Evolutionary conservation across 148 eudicot species (phyloP), one percentile per base, ranked within the genome.

Genomic region (Rheum nobile): DNA sequence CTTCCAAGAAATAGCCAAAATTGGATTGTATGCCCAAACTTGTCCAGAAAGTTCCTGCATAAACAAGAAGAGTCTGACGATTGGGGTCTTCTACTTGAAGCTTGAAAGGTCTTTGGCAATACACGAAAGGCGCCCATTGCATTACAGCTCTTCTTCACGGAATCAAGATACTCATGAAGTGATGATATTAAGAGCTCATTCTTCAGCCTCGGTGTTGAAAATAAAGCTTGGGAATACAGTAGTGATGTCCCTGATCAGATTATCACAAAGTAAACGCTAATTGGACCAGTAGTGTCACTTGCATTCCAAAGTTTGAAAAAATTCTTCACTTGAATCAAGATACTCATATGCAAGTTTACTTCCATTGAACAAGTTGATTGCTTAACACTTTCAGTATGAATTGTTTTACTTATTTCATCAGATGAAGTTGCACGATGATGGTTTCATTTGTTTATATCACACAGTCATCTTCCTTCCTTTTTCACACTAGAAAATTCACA

Each of bases 151-250:
- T 57, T 26, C 34, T 57, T 57, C 34, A 24, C 6, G 6, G 31
- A 34, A 22, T 12, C 67, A 57, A 2, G 29, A 54, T 22, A 22
- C 55, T 21, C 29, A 8, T 21, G 3, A 8, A 54, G 55, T n/a
- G 29, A 3, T 54, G 29, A 22, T 54, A 46, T 46, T 50, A n/a
- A 22, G 67, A 50, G 24, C 67, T 46, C 67, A 57, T 1, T 26
- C 16, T 57, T 57, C 67, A 8, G 26, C 67, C 13, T 57, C 67
- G 11, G 34, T 57, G 67, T 57, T 22, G 34, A 57, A 57, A 9
- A 57, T 28, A 13, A 57, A 57, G 67, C 67, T 57, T 6, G 67
- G 67, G 67, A 57, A 57, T 24, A 57, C 34, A 57, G 67, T 57
- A 57, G 32, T 57, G 67, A 57, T 57, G 34, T 57, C 67, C 67